phyloP scores from a whole-genome alignment of 345 rosid species.

The Acer saccharum region DNA sequence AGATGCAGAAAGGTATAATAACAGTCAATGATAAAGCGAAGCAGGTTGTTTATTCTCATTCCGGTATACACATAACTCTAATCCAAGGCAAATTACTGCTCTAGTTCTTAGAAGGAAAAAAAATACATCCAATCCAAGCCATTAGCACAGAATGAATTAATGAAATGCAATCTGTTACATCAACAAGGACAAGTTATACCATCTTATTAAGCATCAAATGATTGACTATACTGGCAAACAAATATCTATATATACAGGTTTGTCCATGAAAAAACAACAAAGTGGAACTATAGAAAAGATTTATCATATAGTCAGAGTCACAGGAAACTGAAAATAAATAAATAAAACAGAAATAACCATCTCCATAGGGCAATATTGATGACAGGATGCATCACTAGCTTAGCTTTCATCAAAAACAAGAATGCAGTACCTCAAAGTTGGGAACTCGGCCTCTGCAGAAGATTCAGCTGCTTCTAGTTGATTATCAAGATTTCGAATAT shows the following conservation, averaged over 20 bases:
- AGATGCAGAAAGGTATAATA: background rate
- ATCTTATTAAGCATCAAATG: background rate
- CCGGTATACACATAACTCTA: background rate
- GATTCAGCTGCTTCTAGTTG: constrained; percentile 62
- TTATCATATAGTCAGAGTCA: background rate
- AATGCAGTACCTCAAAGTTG: constrained; percentile 69
- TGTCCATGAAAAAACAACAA: too few species aligned
- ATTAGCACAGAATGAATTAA: constrained; percentile 1
- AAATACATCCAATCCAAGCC: background rate
- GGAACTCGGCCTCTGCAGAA: constrained; percentile 88
- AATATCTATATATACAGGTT: too few species aligned
- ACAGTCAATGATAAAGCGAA: constrained; percentile 11
- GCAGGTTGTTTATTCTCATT: constrained; percentile 6
- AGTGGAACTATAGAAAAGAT: too few species aligned
- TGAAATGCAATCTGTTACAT: background rate
- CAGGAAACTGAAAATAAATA: background rate
- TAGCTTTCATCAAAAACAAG: constrained; percentile 14
- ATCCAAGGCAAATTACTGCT: constrained; percentile 7
- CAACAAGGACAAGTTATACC: background rate
- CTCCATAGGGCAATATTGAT: background rate
- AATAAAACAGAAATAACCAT: background rate
- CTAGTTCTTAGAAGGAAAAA: background rate
- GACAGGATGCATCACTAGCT: background rate
- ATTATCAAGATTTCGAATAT: constrained; percentile 61
- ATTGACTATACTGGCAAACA: background rate